A percentile compares a stretch with the other conserved stretches of the same genome.
These are phyloP conservation scores for Xerocomus potaroensis DNA, from an alignment of 768 basidiomycete genomes.

Conservation along the genomic window DNA sequence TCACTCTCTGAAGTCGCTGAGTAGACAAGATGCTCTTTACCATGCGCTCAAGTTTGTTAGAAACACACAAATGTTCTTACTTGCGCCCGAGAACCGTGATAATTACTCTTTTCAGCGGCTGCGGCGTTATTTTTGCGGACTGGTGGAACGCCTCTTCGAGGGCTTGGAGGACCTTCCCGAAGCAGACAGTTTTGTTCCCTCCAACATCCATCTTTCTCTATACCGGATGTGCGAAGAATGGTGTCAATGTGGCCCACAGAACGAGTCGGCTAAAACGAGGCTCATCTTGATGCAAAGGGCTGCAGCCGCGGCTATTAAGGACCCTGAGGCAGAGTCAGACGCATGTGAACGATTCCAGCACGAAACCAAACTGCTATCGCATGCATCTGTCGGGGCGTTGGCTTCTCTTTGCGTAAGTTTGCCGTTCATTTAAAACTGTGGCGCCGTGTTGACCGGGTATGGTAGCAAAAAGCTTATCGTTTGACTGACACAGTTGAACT, in stretches of 20 bases:
- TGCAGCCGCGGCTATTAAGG: slow-evolving; percentile 50
- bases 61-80: slow-evolving; percentile 76
- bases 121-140: slow-evolving; percentile 87
- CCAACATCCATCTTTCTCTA: slow-evolving; percentile 70
- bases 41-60: slow-evolving; percentile 85
- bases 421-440: not conserved
- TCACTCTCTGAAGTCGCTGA: slow-evolving; percentile 63
- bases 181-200: slow-evolving; percentile 71
- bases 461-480: slow-evolving; percentile 75
- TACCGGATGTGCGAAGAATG: slow-evolving; percentile 90
- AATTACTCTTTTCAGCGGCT: slow-evolving; percentile 75
- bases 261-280: slow-evolving; percentile 67
- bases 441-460: not conserved
- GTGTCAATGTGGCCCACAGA: slow-evolving; percentile 81
- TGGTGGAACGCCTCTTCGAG: slow-evolving; percentile 82
- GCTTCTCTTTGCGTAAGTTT: slow-evolving; percentile 81
- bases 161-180: slow-evolving; percentile 65
- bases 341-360: slow-evolving; percentile 58
- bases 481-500: slow-evolving; percentile 50
- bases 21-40: slow-evolving; percentile 66
- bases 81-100: slow-evolving; percentile 65
- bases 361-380: slow-evolving; percentile 69
- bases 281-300: slow-evolving; percentile 68
- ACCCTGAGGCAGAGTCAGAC: slow-evolving; percentile 48
- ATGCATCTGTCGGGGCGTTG: slow-evolving; percentile 82